A percentile compares a stretch with the other conserved stretches of the same genome.
Evolutionary conservation across 257 asterid genomes (phyloP).

Genomic region (Haberlea rhodopensis): DNA sequence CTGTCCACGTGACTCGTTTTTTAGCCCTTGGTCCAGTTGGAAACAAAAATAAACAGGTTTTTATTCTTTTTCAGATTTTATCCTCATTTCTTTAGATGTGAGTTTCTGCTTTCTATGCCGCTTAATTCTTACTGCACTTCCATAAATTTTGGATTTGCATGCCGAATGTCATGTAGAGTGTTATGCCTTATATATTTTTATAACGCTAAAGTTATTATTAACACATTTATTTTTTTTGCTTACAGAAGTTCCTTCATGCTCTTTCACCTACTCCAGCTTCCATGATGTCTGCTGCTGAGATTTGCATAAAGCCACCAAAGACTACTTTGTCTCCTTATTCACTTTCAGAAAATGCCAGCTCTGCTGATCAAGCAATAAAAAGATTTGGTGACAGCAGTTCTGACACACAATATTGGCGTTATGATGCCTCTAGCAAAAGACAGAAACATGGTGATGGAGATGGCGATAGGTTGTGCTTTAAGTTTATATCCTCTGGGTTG

Average conservation of each 20-base stretch:
- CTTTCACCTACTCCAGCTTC: conserved; percentile 93
- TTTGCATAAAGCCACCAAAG: conserved; percentile 67
- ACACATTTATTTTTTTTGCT: conserved; percentile 17
- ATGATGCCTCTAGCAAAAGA: conserved; percentile 73
- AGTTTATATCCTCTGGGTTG: conserved; percentile 77
- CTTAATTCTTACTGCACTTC: conserved; percentile 18
- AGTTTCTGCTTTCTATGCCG: conserved; percentile 19
- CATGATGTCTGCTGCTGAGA: conserved; percentile 69
- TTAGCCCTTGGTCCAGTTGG: conserved; percentile 92
- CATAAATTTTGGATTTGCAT: conserved; percentile 21
- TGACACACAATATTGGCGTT: conserved; percentile 90
- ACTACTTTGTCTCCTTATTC: conserved; percentile 73
- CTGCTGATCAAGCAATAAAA: conserved; percentile 45
- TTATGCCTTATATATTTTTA: too few species aligned
- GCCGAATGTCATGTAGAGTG: too few species aligned
- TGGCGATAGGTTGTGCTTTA: conserved; percentile 71
- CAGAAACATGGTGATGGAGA: conserved; percentile 74
- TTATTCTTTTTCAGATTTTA: conserved; percentile 7
- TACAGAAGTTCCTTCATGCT: conserved; percentile 94
- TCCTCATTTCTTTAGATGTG: conserved; percentile 8
- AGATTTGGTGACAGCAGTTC: conserved; percentile 53
- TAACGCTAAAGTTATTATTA: too few species aligned
- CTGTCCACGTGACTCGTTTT: conserved; percentile 85
- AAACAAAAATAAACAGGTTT: conserved; percentile 90
- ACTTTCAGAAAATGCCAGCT: conserved; percentile 33